Percentiles rank a stretch among this genome's conserved stretches.
Conservation (phyloP, 116 monocot genomes). For the Iris pallida region DNA sequence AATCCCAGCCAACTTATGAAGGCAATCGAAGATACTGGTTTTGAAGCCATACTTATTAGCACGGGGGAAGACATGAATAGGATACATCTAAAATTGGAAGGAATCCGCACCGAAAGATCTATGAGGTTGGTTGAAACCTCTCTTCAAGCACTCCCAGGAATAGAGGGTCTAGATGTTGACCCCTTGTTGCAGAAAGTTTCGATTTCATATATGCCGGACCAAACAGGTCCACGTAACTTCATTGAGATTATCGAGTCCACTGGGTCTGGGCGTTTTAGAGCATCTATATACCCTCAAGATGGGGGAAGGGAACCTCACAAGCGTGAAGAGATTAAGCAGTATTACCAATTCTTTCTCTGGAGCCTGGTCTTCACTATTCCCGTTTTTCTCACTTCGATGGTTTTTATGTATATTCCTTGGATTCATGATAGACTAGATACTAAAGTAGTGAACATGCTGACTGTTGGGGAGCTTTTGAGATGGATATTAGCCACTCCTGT, state of each 20-base stretch:
- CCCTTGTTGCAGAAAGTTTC: conserved; percentile 42
- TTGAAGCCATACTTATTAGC: conserved; percentile 58
- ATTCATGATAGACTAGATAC: conserved; percentile 48
- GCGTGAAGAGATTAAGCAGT: conserved; percentile 64
- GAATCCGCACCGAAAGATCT: conserved; percentile 28
- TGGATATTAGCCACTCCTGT: conserved; percentile 83
- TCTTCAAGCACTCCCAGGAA: conserved; percentile 67
- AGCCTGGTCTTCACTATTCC: conserved; percentile 82
- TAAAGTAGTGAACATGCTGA: conserved; percentile 83
- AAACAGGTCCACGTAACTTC: conserved; percentile 72
- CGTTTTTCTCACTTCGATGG: conserved; percentile 78
- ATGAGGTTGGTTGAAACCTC: conserved; percentile 57
- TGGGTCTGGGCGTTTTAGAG: conserved; percentile 45
- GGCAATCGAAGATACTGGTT: conserved; percentile 63
- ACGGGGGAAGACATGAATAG: conserved; percentile 67
- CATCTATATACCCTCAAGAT: conserved; percentile 60
- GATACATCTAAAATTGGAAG: conserved; percentile 67
- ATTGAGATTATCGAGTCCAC: conserved; percentile 73
- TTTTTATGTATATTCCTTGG: conserved; percentile 84
- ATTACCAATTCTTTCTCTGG: conserved; percentile 67
- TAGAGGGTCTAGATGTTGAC: conserved; percentile 51
- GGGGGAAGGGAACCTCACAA: conserved; percentile 37
- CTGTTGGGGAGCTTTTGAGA: conserved; percentile 64
- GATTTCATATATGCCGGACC: conserved; percentile 67
- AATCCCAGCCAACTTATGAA: conserved; percentile 35